phyloP scores from a whole-genome alignment of 306 rosid species.

The Cucurbita moschata region DNA sequence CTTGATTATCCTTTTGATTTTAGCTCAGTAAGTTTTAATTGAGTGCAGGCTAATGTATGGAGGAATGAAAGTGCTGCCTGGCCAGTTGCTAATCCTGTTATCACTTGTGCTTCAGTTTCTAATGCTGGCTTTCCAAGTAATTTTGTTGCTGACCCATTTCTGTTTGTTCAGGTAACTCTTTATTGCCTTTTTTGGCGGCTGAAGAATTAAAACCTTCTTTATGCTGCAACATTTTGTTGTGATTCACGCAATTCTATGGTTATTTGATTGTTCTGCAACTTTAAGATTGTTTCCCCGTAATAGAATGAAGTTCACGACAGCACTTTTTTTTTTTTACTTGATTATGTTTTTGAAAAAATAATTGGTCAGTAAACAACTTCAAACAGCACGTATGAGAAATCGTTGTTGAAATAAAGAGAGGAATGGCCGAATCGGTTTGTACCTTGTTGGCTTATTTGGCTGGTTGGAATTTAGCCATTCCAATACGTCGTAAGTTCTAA shows the following conservation, averaged over 20 bases:
- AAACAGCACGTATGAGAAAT: not conserved
- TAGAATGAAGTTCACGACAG: no score
- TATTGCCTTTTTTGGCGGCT: conserved; percentile 1
- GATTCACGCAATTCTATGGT: not conserved
- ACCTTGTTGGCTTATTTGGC: not conserved
- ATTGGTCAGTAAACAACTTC: not conserved
- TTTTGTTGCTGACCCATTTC: conserved; percentile 97
- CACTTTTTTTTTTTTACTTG: not conserved
- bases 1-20: not conserved
- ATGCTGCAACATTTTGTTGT: not conserved
- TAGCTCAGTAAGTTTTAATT: conserved; percentile 9
- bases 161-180: conserved; percentile 53
- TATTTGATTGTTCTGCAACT: not conserved
- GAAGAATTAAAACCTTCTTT: not conserved
- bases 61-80: conserved; percentile 64
- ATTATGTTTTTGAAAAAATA: not conserved
- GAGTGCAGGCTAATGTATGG: conserved; percentile 53
- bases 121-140: conserved; percentile 87
- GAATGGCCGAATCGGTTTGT: no score
- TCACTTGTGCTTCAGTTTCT: conserved; percentile 87
- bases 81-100: conserved; percentile 94
- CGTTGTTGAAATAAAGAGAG: not conserved
- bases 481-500: not conserved
- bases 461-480: not conserved
- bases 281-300: not conserved